These are phyloP conservation scores for Fagopyrum tataricum DNA, from an alignment of 148 eudicot genomes.

Conservation along the genomic window DNA sequence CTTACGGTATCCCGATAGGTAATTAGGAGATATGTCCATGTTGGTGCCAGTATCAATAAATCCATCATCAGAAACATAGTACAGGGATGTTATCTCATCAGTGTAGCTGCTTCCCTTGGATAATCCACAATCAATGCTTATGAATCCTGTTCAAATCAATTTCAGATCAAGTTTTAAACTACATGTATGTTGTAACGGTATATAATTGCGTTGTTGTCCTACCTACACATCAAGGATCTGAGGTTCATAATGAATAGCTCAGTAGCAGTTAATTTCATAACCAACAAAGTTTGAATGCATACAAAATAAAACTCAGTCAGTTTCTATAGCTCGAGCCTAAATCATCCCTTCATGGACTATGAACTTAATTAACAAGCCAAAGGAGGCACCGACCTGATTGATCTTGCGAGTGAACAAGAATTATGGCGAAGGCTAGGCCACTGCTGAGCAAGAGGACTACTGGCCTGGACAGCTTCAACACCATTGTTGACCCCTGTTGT, in stretches of 20 bases:
- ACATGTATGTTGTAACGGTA: background rate
- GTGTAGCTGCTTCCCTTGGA: background rate
- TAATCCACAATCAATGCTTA: conserved; percentile 1
- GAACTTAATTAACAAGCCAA: background rate
- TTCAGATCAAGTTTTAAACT: background rate
- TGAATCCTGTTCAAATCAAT: background rate
- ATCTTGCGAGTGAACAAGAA: background rate
- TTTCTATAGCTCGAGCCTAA: background rate
- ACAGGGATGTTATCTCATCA: background rate
- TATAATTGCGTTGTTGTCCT: too few species aligned
- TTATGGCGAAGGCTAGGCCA: background rate
- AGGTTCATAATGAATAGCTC: background rate
- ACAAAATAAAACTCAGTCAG: background rate
- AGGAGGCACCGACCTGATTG: background rate
- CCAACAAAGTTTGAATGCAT: background rate
- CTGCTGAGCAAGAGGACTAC: background rate
- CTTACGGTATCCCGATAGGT: background rate
- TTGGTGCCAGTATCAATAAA: conserved; percentile 18
- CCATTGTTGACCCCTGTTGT: background rate
- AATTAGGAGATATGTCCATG: conserved; percentile 13
- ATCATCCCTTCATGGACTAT: background rate
- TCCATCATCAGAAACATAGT: conserved; percentile 22
- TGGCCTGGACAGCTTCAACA: background rate
- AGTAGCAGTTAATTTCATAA: background rate
- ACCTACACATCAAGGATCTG: too few species aligned